These are phyloP conservation scores for Lentinula sp. DNA, from an alignment of 768 basidiomycete genomes.

Conservation along the genomic window DNA sequence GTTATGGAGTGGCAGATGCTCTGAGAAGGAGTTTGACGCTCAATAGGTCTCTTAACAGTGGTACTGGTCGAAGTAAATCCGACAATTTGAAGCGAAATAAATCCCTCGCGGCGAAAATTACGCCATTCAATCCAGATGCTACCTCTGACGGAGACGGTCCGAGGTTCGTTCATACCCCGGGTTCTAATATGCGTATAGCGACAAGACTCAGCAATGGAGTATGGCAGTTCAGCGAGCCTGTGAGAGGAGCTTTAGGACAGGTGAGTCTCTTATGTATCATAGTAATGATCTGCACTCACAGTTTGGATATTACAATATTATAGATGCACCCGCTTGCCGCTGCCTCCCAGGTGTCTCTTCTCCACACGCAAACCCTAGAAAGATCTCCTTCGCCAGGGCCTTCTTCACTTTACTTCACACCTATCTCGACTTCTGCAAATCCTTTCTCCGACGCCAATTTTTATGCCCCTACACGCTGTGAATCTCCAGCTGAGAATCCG, in stretches of 20 bases:
- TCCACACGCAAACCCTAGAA: not conserved
- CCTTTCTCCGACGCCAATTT: not conserved
- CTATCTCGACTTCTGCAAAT: not conserved
- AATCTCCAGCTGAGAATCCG: not conserved
- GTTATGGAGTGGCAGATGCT: not conserved
- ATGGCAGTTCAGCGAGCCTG: not conserved
- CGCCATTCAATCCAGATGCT: not conserved
- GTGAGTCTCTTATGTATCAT: not conserved
- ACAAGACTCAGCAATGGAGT: not conserved
- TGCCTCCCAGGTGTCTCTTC: not conserved
- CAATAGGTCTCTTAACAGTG: not conserved
- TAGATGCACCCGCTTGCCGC: not conserved
- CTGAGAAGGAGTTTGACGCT: not conserved
- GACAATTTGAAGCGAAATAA: not conserved
- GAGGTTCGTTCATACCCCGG: constrained; percentile 1
- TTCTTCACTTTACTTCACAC: not conserved
- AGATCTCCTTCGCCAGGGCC: not conserved
- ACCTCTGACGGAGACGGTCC: not conserved
- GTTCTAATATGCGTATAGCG: not conserved
- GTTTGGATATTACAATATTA: not conserved
- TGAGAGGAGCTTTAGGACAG: not conserved
- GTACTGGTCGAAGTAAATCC: not conserved
- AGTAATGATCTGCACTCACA: not conserved
- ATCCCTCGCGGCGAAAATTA: not conserved
- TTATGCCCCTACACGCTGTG: not conserved